These are phyloP conservation scores for Linnemannia schmuckeri DNA, from an alignment of 192 early-diverging fungal genomes.

Conservation along the genomic window DNA sequence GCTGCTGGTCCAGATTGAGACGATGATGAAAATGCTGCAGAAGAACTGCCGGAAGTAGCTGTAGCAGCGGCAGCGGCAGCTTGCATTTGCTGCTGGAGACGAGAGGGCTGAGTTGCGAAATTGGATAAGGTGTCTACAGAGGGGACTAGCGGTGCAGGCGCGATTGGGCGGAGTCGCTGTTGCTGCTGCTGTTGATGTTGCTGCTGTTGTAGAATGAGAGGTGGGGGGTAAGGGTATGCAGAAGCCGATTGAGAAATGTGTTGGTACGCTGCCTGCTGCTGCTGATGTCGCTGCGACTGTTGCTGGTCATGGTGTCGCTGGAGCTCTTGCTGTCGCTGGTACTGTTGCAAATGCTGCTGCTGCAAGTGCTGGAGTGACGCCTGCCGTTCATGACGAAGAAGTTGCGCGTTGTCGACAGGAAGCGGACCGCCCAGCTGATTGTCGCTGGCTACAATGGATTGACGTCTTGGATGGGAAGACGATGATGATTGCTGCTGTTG, in stretches of 20 bases:
- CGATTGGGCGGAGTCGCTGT: not conserved
- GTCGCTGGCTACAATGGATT: constrained; percentile 20
- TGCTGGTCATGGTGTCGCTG: constrained; percentile 6
- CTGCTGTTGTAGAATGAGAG: not conserved
- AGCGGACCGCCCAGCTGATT: constrained; percentile 25
- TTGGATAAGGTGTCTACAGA: not conserved
- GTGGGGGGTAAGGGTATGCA: not conserved
- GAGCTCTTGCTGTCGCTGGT: not conserved
- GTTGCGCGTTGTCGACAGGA: constrained; percentile 18
- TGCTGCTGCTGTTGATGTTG: not conserved
- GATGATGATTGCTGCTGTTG: not conserved
- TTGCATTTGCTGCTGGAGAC: constrained; percentile 4
- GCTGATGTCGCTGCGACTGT: not conserved
- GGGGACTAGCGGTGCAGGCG: not conserved
- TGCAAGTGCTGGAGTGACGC: not conserved
- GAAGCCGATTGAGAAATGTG: not conserved
- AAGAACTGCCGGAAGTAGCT: not conserved
- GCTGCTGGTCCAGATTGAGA: constrained; percentile 15
- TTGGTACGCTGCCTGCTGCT: not conserved
- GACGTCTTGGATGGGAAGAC: not conserved
- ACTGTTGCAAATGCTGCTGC: constrained; percentile 12
- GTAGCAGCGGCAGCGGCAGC: not conserved
- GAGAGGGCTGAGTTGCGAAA: not conserved
- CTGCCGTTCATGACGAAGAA: not conserved
- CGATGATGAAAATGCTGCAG: not conserved